Conservation (phyloP, 2,329 filamentous ascomycete species). For the Septoria linicola region DNA sequence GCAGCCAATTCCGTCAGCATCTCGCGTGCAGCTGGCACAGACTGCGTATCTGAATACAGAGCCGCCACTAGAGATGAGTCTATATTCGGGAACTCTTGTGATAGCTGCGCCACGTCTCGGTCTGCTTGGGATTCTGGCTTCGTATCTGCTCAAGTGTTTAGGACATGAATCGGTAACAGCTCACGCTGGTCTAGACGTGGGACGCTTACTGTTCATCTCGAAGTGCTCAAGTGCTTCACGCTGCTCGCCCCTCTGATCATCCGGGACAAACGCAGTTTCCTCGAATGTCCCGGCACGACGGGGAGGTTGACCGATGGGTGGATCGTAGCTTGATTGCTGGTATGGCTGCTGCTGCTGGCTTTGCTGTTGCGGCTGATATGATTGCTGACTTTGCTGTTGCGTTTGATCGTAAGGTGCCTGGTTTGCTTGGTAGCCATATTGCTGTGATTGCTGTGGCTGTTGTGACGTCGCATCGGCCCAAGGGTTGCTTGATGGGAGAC, state of each 20-base stretch:
- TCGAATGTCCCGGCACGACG: constrained; percentile 31
- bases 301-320: constrained; percentile 24
- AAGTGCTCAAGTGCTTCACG: constrained; percentile 45
- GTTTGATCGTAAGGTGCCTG: constrained; percentile 9
- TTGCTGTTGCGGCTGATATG: not conserved
- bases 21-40: constrained; percentile 45
- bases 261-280: constrained; percentile 42
- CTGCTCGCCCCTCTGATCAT: constrained; percentile 39
- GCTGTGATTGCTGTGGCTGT: constrained; percentile 14
- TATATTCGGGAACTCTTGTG: constrained; percentile 46
- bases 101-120: constrained; percentile 43
- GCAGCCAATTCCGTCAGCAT: constrained; percentile 43
- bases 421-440: no score
- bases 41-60: constrained; percentile 46
- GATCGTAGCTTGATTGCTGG: constrained; percentile 11
- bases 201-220: constrained; percentile 41
- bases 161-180: no score
- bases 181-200: no score
- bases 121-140: constrained; percentile 41
- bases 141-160: no score
- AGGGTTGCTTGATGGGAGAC: constrained; percentile 21
- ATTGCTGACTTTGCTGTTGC: constrained; percentile 14
- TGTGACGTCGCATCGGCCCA: constrained; percentile 23
- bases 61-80: constrained; percentile 48
- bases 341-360: constrained; percentile 13